Base-by-base conservation (phyloP, 2,329 filamentous ascomycete species). In the Claviceps humidiphila region DNA sequence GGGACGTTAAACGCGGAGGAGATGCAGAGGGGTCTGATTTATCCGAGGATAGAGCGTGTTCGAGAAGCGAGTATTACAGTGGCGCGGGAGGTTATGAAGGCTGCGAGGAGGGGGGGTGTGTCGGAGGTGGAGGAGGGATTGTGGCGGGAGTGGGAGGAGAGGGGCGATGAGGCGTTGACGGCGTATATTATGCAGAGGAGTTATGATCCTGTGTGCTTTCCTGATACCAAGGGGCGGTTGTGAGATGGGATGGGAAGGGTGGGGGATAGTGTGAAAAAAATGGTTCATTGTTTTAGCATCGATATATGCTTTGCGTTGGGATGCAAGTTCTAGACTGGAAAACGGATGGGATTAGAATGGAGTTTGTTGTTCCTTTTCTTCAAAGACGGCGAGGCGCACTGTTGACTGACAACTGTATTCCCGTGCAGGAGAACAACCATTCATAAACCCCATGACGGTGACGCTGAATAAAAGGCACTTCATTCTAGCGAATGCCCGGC, bases 41-140 rank as follows among this genome's bases (percentile, higher is more conserved):
- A 98, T 74, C 93, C 89, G 13, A 81, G 84, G 65, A 87, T 98
- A 64, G 83, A 88, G 68, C 86, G 93, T 57, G 95, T 98, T 58
- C 82, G 93, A 45, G 89, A 96, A 37, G 90, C 95, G 54, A 91
- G 84, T 64, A 77, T 95, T 54, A 69, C 87, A 47, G 90, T 97
- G 34, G 88, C 90, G 37, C 82, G 89, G 49, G 89, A 91, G 70
- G 90, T 96, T 59, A 96, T 97, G 77, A 90, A 93, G 67, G 84
- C 88, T 22, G 90, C 91, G 5, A 86, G 94, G 62, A 76, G 84
- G 57, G 88, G 88, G 60, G 85, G 86, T 55, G 86, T 95, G 49
- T 84, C 84, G 62, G 70, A 71, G 55, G 71, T 89, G 52, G 74
- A 75, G 50, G 85, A 90, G 57, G 76, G 77, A 57, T 76, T 85